Conservation (phyloP, 2,329 filamentous ascomycete species). For the Aspergillus sp. region DNA sequence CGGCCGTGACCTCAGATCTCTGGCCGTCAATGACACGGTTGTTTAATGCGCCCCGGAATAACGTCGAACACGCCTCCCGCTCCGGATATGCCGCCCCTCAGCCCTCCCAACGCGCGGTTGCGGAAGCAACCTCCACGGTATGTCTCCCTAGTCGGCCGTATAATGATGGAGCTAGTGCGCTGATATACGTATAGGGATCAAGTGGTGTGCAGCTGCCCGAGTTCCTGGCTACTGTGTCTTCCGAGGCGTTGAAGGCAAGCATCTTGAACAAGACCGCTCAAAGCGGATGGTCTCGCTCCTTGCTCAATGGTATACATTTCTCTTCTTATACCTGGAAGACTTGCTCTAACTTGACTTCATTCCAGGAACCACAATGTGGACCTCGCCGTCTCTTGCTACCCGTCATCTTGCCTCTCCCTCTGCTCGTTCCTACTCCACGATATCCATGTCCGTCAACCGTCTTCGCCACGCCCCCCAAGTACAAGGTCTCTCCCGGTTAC, state of each 20-base stretch:
- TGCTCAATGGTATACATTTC: conserved; percentile 23
- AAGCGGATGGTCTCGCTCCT: conserved; percentile 20
- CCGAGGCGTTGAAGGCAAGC: conserved; percentile 27
- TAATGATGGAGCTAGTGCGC: conserved; percentile 2
- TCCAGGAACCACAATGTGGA: conserved; percentile 22
- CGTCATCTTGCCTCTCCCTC: conserved; percentile 19
- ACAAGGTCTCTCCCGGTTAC: conserved; percentile 29
- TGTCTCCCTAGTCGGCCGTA: conserved; percentile 6
- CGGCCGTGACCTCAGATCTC: conserved; percentile 44
- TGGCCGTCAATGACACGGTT: conserved; percentile 47
- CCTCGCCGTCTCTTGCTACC: conserved; percentile 20
- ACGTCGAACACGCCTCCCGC: conserved; percentile 26
- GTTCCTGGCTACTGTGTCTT: conserved; percentile 28
- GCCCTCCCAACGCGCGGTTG: conserved; percentile 15
- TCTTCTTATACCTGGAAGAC: neutral
- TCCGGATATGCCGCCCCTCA: conserved; percentile 16
- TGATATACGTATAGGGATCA: conserved; percentile 16
- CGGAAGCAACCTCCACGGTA: conserved; percentile 25
- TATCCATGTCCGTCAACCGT: conserved; percentile 30
- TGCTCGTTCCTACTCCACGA: conserved; percentile 37
- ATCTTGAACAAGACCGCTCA: conserved; percentile 21
- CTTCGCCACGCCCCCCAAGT: conserved; percentile 25
- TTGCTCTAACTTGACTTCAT: neutral
- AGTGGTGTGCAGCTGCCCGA: conserved; percentile 26
- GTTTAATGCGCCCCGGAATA: conserved; percentile 40